Evolutionary conservation across 805 yeast species (phyloP), one percentile per base, ranked within the genome.

Genomic region (Kuraishia ogatae): DNA sequence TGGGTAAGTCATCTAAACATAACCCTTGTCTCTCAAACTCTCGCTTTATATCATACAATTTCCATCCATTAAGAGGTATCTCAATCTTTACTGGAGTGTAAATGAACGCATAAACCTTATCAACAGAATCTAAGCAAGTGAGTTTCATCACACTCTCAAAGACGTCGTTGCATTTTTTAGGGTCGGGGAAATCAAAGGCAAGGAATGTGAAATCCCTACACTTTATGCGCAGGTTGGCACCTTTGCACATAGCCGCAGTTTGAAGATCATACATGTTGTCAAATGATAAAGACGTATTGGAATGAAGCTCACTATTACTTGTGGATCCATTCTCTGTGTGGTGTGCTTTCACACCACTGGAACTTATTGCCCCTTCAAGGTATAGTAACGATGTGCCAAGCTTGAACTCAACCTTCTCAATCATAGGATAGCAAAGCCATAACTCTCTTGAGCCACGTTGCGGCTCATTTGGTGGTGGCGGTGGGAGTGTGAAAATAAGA

Each of bases 381-480:
- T 61, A 63, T 52, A 67, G 59, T 53, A 67, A 62, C 59, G 83
- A 72, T 54, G 86, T 67, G 59, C 92, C 83, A 58, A 80, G 68
- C 58, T 80, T 72, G 66, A 81, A 77, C 60, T 79, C 79, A 1
- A 86, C 82, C 51, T 75, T 75, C 51, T 82, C 85, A 35, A 92
- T 83, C 59, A 91, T 81, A 1, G 97, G 97, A 68, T 90, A 93
- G 57, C 96, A 87, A 29, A 90, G 78, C 99, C 98, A 94, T 29
- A 89, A 80, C 67, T 94, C 98, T 56, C 83, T 73, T 61, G 61
- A 23, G 61, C 66, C 60, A 57, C 59, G 2, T 56, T 58, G 35
- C 48, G 64, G 50, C 20, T 52, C 51, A 19, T 52, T 39, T 24
- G 60, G 56, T 10, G 62, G 59, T 11, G 60, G 57, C 66, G 70